phyloP scores from a whole-genome alignment of 768 basidiomycete genomes.

The Xerocomus potaroensis region DNA sequence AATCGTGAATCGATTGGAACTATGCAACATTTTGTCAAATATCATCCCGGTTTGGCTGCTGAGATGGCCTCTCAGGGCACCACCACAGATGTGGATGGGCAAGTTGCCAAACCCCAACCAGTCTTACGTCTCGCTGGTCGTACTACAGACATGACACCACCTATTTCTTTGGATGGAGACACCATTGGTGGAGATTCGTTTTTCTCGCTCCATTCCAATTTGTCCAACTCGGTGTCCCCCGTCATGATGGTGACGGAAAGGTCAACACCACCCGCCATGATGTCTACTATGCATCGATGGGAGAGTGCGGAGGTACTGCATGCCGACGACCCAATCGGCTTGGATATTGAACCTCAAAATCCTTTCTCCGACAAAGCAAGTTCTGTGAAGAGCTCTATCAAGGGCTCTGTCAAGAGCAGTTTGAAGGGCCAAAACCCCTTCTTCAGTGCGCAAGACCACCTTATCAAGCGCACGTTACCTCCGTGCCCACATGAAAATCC shows the following conservation, averaged over 20 bases:
- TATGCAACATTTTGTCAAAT: conserved; percentile 49
- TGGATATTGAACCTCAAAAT: conserved; percentile 14
- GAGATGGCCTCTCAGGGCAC: conserved; percentile 42
- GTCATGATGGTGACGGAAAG: conserved; percentile 46
- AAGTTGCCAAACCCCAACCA: conserved; percentile 27
- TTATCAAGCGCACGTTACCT: conserved; percentile 12
- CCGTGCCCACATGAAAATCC: conserved; percentile 30
- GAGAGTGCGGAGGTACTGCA: conserved; percentile 64
- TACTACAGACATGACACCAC: conserved; percentile 32
- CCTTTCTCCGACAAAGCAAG: conserved; percentile 26
- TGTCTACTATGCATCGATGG: conserved; percentile 55
- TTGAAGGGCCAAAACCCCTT: conserved; percentile 33
- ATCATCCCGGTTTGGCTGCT: conserved; percentile 51
- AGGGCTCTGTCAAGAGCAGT: conserved; percentile 14
- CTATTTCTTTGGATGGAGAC: conserved; percentile 53
- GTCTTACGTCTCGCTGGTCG: conserved; percentile 43
- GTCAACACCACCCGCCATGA: conserved; percentile 56
- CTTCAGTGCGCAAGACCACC: conserved; percentile 40
- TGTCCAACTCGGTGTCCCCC: conserved; percentile 47
- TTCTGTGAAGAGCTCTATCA: conserved; percentile 15
- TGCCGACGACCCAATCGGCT: conserved; percentile 28
- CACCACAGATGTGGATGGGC: conserved; percentile 16
- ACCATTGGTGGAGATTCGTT: conserved; percentile 45
- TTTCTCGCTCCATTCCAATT: conserved; percentile 43
- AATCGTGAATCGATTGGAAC: conserved; percentile 29